Base-by-base conservation (phyloP, 768 basidiomycete species). In the Tulasnella sp. region DNA sequence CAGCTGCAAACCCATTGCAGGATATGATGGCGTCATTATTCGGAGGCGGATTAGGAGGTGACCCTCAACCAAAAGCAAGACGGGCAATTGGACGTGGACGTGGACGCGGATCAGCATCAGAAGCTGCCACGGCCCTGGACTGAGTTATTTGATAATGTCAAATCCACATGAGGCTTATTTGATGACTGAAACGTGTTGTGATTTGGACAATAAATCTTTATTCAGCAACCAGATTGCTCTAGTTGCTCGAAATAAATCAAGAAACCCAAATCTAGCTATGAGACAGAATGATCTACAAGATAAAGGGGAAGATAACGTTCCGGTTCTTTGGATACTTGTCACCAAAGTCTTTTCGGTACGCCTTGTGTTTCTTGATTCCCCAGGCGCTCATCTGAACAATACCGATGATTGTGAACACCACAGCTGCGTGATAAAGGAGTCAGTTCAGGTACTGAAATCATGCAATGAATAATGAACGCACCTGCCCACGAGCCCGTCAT, bases 281-380 rank as follows among this genome's bases (percentile, higher is more conserved):
- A 12, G 28, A 42, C 13, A n/a, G 48, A 24, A 10, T 15, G 37
- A 15, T 46, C 57, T 58, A 75, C 43, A 80, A 67, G 15, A 87
- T 63, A 65, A 81, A 83, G 0, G 90, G 91, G 58, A 89, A 70
- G 64, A 93, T 78, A 31, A 77, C 80, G 65, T 81, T 88, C 64
- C 90, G 71, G 19, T 66, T 68, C 58, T 67, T 73, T 37, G 78
- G 91, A 61, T 89, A 93, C 53, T 81, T 76, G 58, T 77, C 80
- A 29, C 90, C 90, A 58, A 96, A 95, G 64, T 99, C 93, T 62
- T 82, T 90, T 72, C 79, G 86, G 69, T 98, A 98, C 46, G 73
- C 73, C 48, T 66, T 69, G 59, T 96, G 92, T 69, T 95, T 98
- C 72, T 92, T 89, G 34, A 74, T 60, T 12, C 92, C 92, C 95